Conservation (phyloP, 306 rosid genomes). For the Comarum palustre region DNA sequence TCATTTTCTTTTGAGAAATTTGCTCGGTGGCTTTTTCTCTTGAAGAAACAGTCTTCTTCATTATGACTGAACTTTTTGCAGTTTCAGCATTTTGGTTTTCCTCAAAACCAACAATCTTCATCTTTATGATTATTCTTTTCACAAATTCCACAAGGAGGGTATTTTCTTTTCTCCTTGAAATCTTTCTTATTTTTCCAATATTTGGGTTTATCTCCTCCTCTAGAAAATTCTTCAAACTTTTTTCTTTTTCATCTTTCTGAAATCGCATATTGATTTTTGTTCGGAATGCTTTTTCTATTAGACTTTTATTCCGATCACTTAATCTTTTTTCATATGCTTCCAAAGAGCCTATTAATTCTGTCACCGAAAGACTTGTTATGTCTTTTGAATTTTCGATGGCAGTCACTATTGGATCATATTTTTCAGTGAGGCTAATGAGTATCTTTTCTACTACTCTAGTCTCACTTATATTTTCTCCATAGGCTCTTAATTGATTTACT, state of each 20-base stretch:
- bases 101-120: background rate
- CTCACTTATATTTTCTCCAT: background rate
- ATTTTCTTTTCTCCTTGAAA: background rate
- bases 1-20: background rate
- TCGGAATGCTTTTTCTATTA: background rate
- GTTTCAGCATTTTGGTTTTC: background rate
- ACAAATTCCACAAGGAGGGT: background rate
- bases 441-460: background rate
- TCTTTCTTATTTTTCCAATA: background rate
- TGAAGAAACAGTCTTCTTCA: background rate
- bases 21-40: background rate
- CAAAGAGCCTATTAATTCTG: constrained; percentile 2
- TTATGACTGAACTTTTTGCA: background rate
- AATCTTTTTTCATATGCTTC: background rate
- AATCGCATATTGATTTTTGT: background rate
- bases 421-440: background rate
- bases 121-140: background rate
- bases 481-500: constrained; percentile 8
- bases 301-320: background rate
- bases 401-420: background rate
- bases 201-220: background rate
- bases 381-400: background rate
- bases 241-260: background rate
- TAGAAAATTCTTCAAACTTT: background rate
- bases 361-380: background rate